A percentile compares a stretch with the other conserved stretches of the same genome.
phyloP scores from a whole-genome alignment of 805 yeast species.

The Saturnispora halmiae region DNA sequence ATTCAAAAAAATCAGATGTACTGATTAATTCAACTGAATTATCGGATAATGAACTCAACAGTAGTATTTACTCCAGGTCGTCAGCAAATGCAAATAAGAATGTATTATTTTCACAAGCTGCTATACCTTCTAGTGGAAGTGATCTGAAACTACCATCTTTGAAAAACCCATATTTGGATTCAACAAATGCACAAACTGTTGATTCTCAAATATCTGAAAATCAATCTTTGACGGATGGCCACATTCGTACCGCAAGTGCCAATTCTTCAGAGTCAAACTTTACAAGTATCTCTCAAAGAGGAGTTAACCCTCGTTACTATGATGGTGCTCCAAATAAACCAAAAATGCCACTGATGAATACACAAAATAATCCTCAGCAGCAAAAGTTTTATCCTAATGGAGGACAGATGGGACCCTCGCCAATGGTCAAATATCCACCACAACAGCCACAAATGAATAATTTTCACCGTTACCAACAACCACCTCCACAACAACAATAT shows the following conservation, averaged over 20 bases:
- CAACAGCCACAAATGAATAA: not conserved
- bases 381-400: not conserved
- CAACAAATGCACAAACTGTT: not conserved
- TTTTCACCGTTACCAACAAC: not conserved
- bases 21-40: not conserved
- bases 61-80: too few species aligned
- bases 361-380: not conserved
- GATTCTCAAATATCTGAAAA: constrained; percentile 1
- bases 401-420: not conserved
- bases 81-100: too few species aligned
- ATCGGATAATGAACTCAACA: not conserved
- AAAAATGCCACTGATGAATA: not conserved
- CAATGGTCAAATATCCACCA: too few species aligned
- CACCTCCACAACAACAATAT: not conserved
- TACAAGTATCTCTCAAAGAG: constrained; percentile 74
- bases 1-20: not conserved
- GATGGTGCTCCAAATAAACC: constrained; percentile 23
- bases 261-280: constrained; percentile 41
- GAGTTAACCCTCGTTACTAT: constrained; percentile 50
- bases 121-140: not conserved
- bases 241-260: not conserved
- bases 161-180: constrained; percentile 10
- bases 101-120: too few species aligned
- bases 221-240: not conserved
- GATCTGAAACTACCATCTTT: constrained; percentile 11